A percentile compares a stretch with the other conserved stretches of the same genome.
These are phyloP conservation scores for Roridomyces roridus DNA, from an alignment of 768 basidiomycete genomes.

Conservation along the genomic window DNA sequence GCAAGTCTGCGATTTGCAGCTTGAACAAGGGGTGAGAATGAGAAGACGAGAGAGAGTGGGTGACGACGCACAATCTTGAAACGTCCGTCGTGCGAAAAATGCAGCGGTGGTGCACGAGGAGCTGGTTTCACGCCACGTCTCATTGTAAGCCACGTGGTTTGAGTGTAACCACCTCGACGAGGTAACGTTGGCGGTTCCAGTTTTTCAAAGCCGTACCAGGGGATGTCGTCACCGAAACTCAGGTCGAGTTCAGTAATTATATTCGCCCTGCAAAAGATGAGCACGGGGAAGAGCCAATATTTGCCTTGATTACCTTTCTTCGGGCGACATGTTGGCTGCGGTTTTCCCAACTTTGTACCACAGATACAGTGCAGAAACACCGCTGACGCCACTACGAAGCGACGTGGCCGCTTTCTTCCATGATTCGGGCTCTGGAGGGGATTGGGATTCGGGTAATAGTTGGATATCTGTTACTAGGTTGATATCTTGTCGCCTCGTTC, in stretches of 20 bases:
- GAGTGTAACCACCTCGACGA: conserved; percentile 46
- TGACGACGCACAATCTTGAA: conserved; percentile 79
- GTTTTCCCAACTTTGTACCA: conserved; percentile 84
- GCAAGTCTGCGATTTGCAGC: conserved; percentile 90
- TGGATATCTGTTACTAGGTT: conserved; percentile 77
- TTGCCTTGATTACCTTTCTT: no score
- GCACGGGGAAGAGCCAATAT: no score
- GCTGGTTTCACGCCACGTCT: conserved; percentile 75
- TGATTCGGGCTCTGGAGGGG: conserved; percentile 52
- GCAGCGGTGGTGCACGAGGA: conserved; percentile 77
- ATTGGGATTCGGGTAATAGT: conserved; percentile 63
- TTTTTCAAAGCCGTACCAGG: conserved; percentile 89
- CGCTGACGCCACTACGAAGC: conserved; percentile 65
- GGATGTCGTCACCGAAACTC: conserved; percentile 80
- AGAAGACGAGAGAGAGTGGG: not conserved
- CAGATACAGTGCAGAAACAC: conserved; percentile 63
- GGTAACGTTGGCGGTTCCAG: conserved; percentile 64
- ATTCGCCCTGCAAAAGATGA: no score
- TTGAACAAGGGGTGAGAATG: not conserved
- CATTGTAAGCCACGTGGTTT: conserved; percentile 69
- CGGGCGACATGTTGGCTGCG: conserved; percentile 60
- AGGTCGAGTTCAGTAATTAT: conserved; percentile 94
- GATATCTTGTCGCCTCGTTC: conserved; percentile 84
- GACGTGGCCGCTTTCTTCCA: conserved; percentile 76
- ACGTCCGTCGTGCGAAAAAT: conserved; percentile 82